phyloP scores from a whole-genome alignment of 139 green algal genomes.

The Cymbomonas tetramitiformis region DNA sequence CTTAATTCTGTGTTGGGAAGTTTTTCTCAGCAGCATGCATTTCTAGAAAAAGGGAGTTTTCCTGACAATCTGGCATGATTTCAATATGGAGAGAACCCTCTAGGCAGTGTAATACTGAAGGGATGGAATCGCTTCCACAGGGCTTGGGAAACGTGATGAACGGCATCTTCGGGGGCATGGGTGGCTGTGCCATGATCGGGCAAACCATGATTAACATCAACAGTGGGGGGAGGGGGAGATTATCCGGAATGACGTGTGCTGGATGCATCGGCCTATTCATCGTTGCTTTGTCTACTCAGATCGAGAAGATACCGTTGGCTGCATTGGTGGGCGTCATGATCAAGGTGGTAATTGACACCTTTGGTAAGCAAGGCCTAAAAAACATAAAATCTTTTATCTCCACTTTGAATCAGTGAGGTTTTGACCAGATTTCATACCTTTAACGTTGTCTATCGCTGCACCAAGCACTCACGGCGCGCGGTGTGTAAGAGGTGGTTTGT shows the following conservation, averaged over 20 bases:
- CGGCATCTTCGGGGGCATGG: conserved; percentile 22
- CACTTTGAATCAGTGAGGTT: too few species aligned
- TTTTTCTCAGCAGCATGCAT: too few species aligned
- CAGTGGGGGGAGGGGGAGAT: conserved; percentile 5
- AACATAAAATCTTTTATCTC: too few species aligned
- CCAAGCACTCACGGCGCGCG: too few species aligned
- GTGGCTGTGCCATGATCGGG: conserved; percentile 26
- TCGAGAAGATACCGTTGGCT: conserved; percentile 16
- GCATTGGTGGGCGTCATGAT: conserved; percentile 20
- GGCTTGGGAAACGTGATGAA: conserved; percentile 18
- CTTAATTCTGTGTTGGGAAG: too few species aligned
- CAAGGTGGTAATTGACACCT: conserved; percentile 21
- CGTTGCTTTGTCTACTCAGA: neutral
- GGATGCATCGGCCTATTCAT: conserved; percentile 4
- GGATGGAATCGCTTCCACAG: conserved; percentile 7
- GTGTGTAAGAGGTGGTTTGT: too few species aligned
- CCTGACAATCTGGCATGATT: too few species aligned
- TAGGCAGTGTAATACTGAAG: neutral
- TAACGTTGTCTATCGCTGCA: too few species aligned
- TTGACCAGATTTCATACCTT: too few species aligned
- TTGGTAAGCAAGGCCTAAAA: too few species aligned
- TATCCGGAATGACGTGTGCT: conserved; percentile 17
- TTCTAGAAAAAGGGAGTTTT: too few species aligned
- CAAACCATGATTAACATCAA: conserved; percentile 26
- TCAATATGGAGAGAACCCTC: too few species aligned